phyloP scores from a whole-genome alignment of 805 yeast genomes.

The Yamadazyma insecticola region DNA sequence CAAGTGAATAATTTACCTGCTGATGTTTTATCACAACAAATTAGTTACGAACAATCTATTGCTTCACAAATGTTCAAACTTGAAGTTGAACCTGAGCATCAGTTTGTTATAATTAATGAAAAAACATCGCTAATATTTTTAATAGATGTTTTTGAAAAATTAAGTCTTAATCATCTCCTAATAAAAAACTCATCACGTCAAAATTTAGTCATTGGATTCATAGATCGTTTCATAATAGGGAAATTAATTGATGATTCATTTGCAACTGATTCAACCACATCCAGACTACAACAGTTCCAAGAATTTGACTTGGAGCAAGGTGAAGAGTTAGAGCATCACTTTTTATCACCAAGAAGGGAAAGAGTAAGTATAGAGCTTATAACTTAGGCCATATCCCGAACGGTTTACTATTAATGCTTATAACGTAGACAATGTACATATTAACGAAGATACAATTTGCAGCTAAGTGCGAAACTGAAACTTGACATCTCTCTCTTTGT shows the following conservation, averaged over 20 bases:
- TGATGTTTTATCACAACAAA: constrained; percentile 19
- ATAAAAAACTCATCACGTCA: constrained; percentile 14
- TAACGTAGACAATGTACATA: too few relatives aligned
- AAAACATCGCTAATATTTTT: constrained; percentile 26
- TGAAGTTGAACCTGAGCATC: constrained; percentile 16
- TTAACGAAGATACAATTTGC: background rate
- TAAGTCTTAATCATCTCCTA: constrained; percentile 32
- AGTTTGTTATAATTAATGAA: constrained; percentile 24
- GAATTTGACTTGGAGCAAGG: constrained; percentile 18
- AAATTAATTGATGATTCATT: constrained; percentile 25
- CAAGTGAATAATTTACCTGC: constrained; percentile 16
- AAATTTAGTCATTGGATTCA: constrained; percentile 22
- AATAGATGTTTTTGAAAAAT: constrained; percentile 34
- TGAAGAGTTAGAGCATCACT: constrained; percentile 2
- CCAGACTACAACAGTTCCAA: too few relatives aligned
- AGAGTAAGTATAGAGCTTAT: constrained; percentile 27
- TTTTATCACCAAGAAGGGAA: constrained; percentile 12
- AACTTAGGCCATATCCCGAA: too few relatives aligned
- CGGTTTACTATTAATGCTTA: too few relatives aligned
- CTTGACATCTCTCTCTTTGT: background rate
- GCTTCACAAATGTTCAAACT: constrained; percentile 8
- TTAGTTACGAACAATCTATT: constrained; percentile 17
- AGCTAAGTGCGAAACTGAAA: too few relatives aligned
- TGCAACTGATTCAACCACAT: constrained; percentile 2
- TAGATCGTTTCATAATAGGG: constrained; percentile 34